phyloP scores from a whole-genome alignment of 495 filamentous ascomycete species.

The Xylaria bambusicola region DNA sequence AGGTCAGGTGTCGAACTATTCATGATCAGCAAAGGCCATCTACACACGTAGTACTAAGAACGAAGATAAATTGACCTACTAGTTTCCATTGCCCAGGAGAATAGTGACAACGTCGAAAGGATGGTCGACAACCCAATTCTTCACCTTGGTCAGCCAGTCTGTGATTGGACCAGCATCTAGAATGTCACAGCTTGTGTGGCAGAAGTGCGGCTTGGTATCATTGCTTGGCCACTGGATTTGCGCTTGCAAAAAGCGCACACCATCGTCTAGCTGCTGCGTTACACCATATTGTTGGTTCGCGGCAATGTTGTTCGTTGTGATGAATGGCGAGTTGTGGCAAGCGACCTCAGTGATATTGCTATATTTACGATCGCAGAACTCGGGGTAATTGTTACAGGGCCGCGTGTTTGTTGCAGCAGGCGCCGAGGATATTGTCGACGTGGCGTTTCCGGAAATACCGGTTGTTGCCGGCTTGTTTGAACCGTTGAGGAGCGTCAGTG shows the following conservation, averaged over 20 bases:
- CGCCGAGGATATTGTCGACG: conserved; percentile 41
- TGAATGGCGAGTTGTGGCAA: conserved; percentile 86
- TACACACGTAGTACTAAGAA: background rate
- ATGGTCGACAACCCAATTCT: conserved; percentile 70
- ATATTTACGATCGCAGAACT: conserved; percentile 79
- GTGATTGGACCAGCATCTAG: conserved; percentile 78
- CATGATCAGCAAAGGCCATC: background rate
- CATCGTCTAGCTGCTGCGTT: conserved; percentile 77
- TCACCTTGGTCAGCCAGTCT: conserved; percentile 68
- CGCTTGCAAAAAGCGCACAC: conserved; percentile 87
- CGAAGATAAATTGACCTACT: conserved; percentile 45
- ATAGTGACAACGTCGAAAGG: conserved; percentile 93
- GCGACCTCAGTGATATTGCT: conserved; percentile 88
- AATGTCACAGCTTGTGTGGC: conserved; percentile 76
- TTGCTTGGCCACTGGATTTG: conserved; percentile 60
- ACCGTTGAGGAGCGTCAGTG: conserved; percentile 47
- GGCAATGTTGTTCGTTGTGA: conserved; percentile 65
- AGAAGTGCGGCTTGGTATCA: conserved; percentile 59
- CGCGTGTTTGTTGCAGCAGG: conserved; percentile 63
- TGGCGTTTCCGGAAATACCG: conserved; percentile 31
- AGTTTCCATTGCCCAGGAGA: conserved; percentile 82
- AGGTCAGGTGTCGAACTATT: conserved; percentile 39
- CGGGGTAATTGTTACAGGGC: conserved; percentile 84
- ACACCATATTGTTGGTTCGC: conserved; percentile 77
- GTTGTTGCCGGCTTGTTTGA: conserved; percentile 34